Base-by-base conservation (phyloP, 805 yeast genomes). In the Sungouiozyma ichnusensis region DNA sequence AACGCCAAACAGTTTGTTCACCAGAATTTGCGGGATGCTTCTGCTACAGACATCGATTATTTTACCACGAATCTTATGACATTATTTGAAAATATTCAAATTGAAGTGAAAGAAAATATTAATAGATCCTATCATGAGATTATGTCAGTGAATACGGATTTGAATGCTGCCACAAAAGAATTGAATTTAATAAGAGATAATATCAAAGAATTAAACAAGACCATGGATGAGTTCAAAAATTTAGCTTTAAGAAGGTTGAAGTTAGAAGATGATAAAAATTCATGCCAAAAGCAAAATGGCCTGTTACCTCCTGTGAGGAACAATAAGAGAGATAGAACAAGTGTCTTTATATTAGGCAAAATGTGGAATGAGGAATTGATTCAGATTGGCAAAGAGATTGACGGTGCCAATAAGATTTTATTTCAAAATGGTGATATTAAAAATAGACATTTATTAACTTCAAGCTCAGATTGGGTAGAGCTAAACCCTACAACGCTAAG, bases 401-500 rank as follows among this genome's bases (percentile, higher is more conserved):
- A 88, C 48, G 94, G 95, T n/a, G 68, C 87, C 33, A 82, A 41
- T n/a, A 36, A 46, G 24, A 34, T 41, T 13, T 17, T 48, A 3
- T 38, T 42, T 20, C 39, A 41, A 15, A 36, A 36, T 29, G 39
- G 37, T 14, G 27, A 36, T 7, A 37, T 36, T 9, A 46, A 44
- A 13, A 92, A 88, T 3, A 72, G 95, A 39, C 95, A 86, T 59
- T 74, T 87, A 2, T 64, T 85, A 16, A 73, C 78, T 8, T 92
- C 87, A 52, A 77, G 86, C 57, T 81, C 82, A 2, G 73, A 87
- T 38, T 88, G 96, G 96, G 76, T 73, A 44, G 95, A 87, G 60
- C 65, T 88, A 45, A 87, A 86, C 53, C 76, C 82, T 2, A 87
- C 92, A 0, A 85, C 94, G 11, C 77, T 85, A 75, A 85, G 85